phyloP scores from a whole-genome alignment of 169 alveolate species.

The Plasmodium vinckei region DNA sequence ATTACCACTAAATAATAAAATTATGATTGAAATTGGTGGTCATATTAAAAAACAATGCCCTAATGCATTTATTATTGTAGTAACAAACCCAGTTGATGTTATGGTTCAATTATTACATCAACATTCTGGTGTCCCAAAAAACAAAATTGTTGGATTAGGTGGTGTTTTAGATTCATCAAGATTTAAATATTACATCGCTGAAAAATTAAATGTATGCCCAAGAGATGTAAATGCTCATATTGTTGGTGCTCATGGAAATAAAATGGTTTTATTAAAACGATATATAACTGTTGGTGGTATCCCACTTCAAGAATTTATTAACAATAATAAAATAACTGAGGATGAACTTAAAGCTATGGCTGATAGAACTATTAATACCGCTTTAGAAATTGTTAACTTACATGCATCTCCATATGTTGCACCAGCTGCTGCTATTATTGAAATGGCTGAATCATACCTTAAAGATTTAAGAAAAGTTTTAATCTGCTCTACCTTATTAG shows the following conservation, averaged over 20 bases:
- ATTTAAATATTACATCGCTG: constrained; percentile 84
- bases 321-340: constrained; percentile 74
- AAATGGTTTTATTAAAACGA: constrained; percentile 80
- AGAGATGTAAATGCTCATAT: constrained; percentile 88
- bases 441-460: constrained; percentile 84
- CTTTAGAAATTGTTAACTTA: constrained; percentile 81
- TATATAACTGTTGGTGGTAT: constrained; percentile 85
- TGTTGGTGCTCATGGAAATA: constrained; percentile 92
- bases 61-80: constrained; percentile 87
- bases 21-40: constrained; percentile 88
- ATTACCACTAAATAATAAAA: constrained; percentile 86
- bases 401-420: constrained; percentile 86
- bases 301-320: constrained; percentile 78
- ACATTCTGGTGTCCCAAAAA: constrained; percentile 88
- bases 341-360: constrained; percentile 79
- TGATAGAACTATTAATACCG: constrained; percentile 81
- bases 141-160: constrained; percentile 90
- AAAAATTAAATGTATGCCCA: constrained; percentile 86
- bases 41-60: constrained; percentile 88
- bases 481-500: constrained; percentile 88
- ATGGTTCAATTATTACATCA: constrained; percentile 85
- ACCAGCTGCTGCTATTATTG: constrained; percentile 84
- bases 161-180: constrained; percentile 90
- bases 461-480: constrained; percentile 85
- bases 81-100: constrained; percentile 91